Evolutionary conservation across 495 filamentous ascomycete species (phyloP).

Genomic region (Astrothelium macrocarpum): DNA sequence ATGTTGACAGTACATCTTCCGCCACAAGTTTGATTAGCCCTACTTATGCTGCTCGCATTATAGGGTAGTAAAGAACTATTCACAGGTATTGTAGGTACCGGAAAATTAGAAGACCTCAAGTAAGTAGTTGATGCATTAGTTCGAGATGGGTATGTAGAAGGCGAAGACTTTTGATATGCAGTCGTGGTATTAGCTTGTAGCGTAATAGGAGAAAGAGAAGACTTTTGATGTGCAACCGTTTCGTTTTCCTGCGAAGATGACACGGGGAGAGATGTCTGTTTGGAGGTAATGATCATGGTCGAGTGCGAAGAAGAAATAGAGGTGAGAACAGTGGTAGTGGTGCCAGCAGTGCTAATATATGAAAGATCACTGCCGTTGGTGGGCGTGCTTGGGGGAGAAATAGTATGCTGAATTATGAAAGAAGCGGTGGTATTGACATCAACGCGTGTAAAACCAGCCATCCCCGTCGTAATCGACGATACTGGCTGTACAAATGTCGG

Average conservation of each 20-base stretch:
- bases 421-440: background rate
- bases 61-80: background rate
- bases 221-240: background rate
- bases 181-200: background rate
- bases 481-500: background rate
- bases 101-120: background rate
- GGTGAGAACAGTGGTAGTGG: background rate
- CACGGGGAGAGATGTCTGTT: background rate
- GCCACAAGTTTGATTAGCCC: slow-evolving; percentile 1
- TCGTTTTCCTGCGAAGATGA: background rate
- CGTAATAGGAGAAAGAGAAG: background rate
- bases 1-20: slow-evolving; percentile 17
- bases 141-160: background rate
- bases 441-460: background rate
- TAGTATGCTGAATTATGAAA: background rate
- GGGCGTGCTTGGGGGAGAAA: background rate
- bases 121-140: background rate
- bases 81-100: slow-evolving; percentile 5
- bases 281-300: too few relatives aligned
- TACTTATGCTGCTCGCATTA: slow-evolving; percentile 8
- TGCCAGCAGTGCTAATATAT: background rate
- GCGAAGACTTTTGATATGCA: background rate
- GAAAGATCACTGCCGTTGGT: background rate
- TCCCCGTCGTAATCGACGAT: background rate
- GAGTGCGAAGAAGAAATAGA: too few relatives aligned